Evolutionary conservation across 306 rosid genomes (phyloP), one percentile per base, ranked within the genome.

Genomic region (Rosa rugosa): DNA sequence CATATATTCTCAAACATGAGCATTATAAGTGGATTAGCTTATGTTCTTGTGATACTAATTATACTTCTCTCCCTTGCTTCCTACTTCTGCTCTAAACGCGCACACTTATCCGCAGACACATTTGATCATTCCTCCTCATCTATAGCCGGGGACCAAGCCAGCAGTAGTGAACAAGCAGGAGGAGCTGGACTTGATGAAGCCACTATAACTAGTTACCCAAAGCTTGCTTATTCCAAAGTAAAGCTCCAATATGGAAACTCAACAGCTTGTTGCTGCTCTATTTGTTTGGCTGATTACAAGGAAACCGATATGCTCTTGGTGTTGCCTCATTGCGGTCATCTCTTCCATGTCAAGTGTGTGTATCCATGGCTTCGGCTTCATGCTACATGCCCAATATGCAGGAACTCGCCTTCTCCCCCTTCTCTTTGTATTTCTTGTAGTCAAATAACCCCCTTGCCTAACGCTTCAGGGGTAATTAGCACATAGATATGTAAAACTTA

Each of bases 311-410:
- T 74, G 51, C 40, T 90, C 8, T 60, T 86, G 57, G 57, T 88
- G 81, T 22, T 90, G 6, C 93, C 91, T 8, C 71, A 85, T 0
- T 92, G 97, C 72, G 86, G 82, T 10, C 94, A 90, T 77, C 79
- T 84, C 77, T 90, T 88, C 65, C 97, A 92, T 78, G 79, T 56
- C 41, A 78, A 49, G 41, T 92, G 94, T 60, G 82, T 90, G 54
- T 82, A 88, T 71, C 90, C 88, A 34, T 92, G 94, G 92, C 71
- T 90, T 45, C 83, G 69, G 36, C 75, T 88, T 50, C 84, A 80
- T 31, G 72, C 84, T 20, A 82, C 94, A 0, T 90, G 93, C 23
- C 94, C 94, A 0, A 78, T 89, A 69, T 89, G 94, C 76, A 83
- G 91, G 47, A 80, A 40, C 57, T 56, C 54, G 50, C 59, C 75